Base-by-base conservation (phyloP, 352 stramenopile species). In the Pythium myriotylum region DNA sequence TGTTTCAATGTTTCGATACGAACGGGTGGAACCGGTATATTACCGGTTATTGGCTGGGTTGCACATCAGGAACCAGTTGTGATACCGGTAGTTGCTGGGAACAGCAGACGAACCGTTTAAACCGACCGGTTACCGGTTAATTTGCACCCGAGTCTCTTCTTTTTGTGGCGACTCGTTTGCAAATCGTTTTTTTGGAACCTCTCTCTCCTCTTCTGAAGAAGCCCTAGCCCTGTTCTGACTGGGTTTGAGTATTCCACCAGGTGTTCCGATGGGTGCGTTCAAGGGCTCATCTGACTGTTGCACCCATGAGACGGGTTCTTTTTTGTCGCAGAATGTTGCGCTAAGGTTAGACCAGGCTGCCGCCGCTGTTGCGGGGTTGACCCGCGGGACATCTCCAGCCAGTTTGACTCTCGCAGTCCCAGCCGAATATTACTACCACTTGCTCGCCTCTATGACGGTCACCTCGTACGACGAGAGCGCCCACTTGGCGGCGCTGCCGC, bases 401-500 rank as follows among this genome's bases (percentile, higher is more conserved):
- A 49, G 41, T 65, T 58, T 58, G 57, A 65, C 42, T 43, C 27
- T 35, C 26, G 10, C 47, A 17, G 22, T 40, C 32, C 22, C 32
- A 32, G 9, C 26, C 24, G 8, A 22, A 3, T 16, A 7, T n/a
- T n/a, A n/a, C n/a, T n/a, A n/a, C n/a, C n/a, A n/a, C 27, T 23
- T n/a, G 8, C 24, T 22, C 12, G 4, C n/a, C 33, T 29, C 13
- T n/a, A 63, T 56, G 45, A 63, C 46, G 1, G 48, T 49, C 16
- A 39, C 19, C 24, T 56, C 22, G 24, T 14, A 14, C 33, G 4
- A 13, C 35, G 47, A 59, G n/a, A 33, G 32, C 52, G 60, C 60
- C 26, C 52, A 67, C 60, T 67, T 67, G 7, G 46, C 51, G 53
- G 51, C 62, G 46, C 53, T 72, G 53, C 59, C 65, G 22, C 5